Evolutionary conservation across 2,329 filamentous ascomycete genomes (phyloP), one percentile per base, ranked within the genome.

Genomic region (Penicillium psychrosexuale): DNA sequence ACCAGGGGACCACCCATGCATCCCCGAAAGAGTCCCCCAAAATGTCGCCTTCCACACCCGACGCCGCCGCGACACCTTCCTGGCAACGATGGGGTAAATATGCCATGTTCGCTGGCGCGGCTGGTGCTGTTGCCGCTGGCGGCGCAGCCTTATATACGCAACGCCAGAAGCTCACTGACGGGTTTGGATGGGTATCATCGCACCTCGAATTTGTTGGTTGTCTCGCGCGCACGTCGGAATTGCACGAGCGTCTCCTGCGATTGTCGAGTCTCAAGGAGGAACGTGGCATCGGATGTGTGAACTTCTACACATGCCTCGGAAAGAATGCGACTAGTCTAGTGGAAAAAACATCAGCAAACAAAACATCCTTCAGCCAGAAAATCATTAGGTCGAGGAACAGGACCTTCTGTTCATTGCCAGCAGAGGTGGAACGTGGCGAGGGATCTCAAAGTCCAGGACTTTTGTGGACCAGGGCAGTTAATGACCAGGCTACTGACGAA

Each of bases 141-240:
- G 90, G 90, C 8, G 88, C 89, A 0, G 90, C 91, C 8, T 89
- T 93, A 11, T 97, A 96, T 77, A 80, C 89, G 65, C 91, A 94
- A 65, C 84, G 90, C 51, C 89, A 95, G 31, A 86, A 90, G 60
- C 84, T 97, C 58, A 84, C 82, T 3, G 81, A 87, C 56, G 89
- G 92, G 8, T 87, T 87, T 77, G 79, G 79, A 9, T 97, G 92
- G 91, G 90, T 90, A 13, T 85, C 88, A 15, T 94, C 90, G 34
- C 94, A 99, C 73, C 84, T 99, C 27, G 90, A 94, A 72, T 99
- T 97, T 66, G 90, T 97, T 1, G 91, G 91, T 2, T 95, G 91
- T 66, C 82, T 99, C 8, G 88, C 89, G 45, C 85, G 90, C n/a
- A 85, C 85, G 5, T 88, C 92, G 64, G 91, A 96, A 68, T 78